phyloP scores from a whole-genome alignment of 75 land plant genomes.

The Adiantum capillusveneris region DNA sequence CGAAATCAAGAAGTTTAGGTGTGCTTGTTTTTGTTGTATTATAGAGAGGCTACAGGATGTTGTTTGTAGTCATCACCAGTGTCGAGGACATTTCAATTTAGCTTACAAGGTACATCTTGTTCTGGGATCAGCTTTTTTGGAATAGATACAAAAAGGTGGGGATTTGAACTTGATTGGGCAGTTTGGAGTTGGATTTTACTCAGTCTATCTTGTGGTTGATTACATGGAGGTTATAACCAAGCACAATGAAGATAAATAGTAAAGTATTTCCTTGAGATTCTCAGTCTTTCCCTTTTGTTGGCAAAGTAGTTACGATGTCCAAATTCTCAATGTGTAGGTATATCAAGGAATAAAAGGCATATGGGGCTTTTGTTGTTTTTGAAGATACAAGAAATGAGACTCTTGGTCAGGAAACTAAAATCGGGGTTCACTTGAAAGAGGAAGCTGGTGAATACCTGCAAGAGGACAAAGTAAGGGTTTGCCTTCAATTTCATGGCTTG shows the following conservation, averaged over 20 bases:
- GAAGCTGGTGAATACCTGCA: conserved; percentile 82
- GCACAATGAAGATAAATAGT: conserved; percentile 98
- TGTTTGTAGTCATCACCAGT: too few relatives aligned
- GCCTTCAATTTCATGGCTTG: too few relatives aligned
- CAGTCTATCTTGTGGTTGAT: conserved; percentile 91
- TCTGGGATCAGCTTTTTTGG: conserved; percentile 97
- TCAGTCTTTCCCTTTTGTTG: background rate
- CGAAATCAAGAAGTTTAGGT: conserved; percentile 98
- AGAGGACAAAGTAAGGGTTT: conserved; percentile 67
- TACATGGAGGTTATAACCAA: conserved; percentile 97
- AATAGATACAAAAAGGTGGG: conserved; percentile 90
- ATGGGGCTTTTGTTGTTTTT: conserved; percentile 86
- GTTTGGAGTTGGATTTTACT: conserved; percentile 95
- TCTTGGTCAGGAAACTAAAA: conserved; percentile 90
- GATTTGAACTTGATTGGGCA: conserved; percentile 90
- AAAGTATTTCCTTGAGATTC: conserved; percentile 23
- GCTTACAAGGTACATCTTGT: too few relatives aligned
- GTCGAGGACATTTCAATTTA: too few relatives aligned
- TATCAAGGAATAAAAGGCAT: conserved; percentile 96
- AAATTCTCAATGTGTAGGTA: conserved; percentile 63
- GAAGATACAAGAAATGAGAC: conserved; percentile 92
- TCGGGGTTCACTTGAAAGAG: conserved; percentile 78
- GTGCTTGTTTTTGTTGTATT: conserved; percentile 3
- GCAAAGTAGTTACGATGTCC: too few relatives aligned
- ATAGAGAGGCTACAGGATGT: too few relatives aligned